phyloP scores from a whole-genome alignment of 805 yeast genomes.

The Candida schatavii region DNA sequence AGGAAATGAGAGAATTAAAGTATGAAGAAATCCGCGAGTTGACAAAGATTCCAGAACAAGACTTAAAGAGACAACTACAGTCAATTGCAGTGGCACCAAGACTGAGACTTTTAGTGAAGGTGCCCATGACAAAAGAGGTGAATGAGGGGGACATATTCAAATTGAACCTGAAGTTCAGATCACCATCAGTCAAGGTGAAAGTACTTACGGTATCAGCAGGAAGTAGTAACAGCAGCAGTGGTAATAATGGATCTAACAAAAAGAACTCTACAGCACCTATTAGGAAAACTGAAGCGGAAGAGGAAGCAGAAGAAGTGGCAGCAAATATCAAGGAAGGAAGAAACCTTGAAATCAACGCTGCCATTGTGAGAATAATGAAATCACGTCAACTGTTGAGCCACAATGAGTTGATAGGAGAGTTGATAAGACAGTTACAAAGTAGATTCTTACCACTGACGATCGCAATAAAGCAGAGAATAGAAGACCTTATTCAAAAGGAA shows the following conservation, averaged over 20 bases:
- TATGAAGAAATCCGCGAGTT: constrained; percentile 58
- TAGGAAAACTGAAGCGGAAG: constrained; percentile 45
- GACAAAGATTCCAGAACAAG: constrained; percentile 72
- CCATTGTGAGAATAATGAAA: constrained; percentile 86
- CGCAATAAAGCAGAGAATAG: constrained; percentile 69
- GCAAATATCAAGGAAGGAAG: constrained; percentile 61
- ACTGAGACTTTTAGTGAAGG: constrained; percentile 69
- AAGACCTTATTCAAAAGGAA: constrained; percentile 75
- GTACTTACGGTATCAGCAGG: constrained; percentile 61
- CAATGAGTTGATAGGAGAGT: constrained; percentile 64
- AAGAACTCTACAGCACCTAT: not conserved
- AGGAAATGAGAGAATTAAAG: constrained; percentile 54
- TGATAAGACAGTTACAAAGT: constrained; percentile 53
- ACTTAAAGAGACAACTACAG: constrained; percentile 72
- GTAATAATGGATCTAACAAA: not conserved
- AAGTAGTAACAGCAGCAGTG: constrained; percentile 7
- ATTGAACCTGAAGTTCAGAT: constrained; percentile 65
- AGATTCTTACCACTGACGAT: constrained; percentile 70
- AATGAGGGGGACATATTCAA: constrained; percentile 59
- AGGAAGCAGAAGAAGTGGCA: constrained; percentile 52
- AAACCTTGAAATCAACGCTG: constrained; percentile 72
- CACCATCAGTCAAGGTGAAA: constrained; percentile 67
- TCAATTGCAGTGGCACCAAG: constrained; percentile 84
- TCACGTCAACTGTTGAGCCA: constrained; percentile 60
- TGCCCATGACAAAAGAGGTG: constrained; percentile 73